Evolutionary conservation across 306 rosid genomes (phyloP), one percentile per base, ranked within the genome.

Genomic region (Castanospermum australe): DNA sequence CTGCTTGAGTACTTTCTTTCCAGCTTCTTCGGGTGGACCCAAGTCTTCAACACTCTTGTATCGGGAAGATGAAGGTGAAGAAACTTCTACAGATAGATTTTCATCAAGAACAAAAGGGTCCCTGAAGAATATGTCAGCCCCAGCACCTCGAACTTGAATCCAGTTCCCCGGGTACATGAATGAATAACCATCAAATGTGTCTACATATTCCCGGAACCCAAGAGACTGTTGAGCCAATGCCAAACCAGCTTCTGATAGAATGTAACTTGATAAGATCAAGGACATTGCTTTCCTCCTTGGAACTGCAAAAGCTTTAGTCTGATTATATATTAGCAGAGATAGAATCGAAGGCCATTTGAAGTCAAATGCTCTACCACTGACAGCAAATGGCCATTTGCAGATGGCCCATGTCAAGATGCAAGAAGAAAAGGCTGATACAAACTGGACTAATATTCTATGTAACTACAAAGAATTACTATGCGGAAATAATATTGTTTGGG

Each of bases 81-180:
- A 95, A 57, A 95, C 50, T 76, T 90, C 99, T 18, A 95, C 88
- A 2, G 96, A 90, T 0, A 95, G 15, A 67, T 95, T 92, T 44
- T 95, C 97, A 79, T 95, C 99, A n/a, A 95, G 99, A 84, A 95
- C 78, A 83, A 57, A 92, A 71, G 99, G 99, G 79, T 95, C 99
- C 69, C 97, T 90, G 77, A 95, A 95, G 87, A 95, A 92, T 17
- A 95, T 91, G 81, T 92, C 99, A 8, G 99, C 98, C 35, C 98
- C 99, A 4, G 97, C 93, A 39, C 99, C 99, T 32, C 89, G 85
- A 11, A 95, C 99, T 83, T 85, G 95, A 80, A 95, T 92, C 98
- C 99, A 95, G 72, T 90, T 95, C 50, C 79, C 73, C 0, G 99
- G 98, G 79, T 92, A 95, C 59, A 79, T 85, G 66, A 95, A 91